Conservation (phyloP, 768 basidiomycete species). For the Crucibulum laeve region DNA sequence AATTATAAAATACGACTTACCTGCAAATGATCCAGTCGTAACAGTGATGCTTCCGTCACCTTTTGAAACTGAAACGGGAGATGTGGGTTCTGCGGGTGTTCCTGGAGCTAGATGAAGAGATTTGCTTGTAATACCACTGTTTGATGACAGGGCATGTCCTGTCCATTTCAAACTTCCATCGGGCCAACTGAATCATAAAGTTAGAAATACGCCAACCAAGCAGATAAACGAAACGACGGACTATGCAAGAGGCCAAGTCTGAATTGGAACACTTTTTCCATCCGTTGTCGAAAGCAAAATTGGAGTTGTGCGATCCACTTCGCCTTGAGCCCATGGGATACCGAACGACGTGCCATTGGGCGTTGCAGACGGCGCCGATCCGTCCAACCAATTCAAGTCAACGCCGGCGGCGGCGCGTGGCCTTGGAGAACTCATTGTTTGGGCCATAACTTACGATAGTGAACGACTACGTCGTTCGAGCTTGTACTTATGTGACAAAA, state of each 20-base stretch:
- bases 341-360: conserved; percentile 32
- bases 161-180: conserved; percentile 36
- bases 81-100: conserved; percentile 25
- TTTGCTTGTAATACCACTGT: conserved; percentile 15
- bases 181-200: conserved; percentile 22
- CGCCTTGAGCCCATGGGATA: conserved; percentile 30
- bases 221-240: conserved; percentile 10
- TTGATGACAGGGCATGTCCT: conserved; percentile 28
- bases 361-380: conserved; percentile 17
- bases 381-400: conserved; percentile 28
- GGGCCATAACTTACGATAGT: too few relatives aligned
- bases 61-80: conserved; percentile 24
- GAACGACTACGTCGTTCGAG: too few relatives aligned
- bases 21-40: conserved; percentile 28
- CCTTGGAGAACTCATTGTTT: too few relatives aligned
- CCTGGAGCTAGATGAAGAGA: conserved; percentile 21
- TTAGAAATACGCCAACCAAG: not conserved
- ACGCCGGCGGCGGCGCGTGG: conserved; percentile 18
- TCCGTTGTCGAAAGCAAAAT: conserved; percentile 7
- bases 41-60: conserved; percentile 18
- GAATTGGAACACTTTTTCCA: conserved; percentile 13
- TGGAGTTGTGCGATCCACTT: conserved; percentile 29
- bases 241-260: conserved; percentile 34
- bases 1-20: conserved; percentile 11
- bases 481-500: too few relatives aligned